Evolutionary conservation across 2,329 filamentous ascomycete genomes (phyloP).

Genomic region (Cladosporium sp.): DNA sequence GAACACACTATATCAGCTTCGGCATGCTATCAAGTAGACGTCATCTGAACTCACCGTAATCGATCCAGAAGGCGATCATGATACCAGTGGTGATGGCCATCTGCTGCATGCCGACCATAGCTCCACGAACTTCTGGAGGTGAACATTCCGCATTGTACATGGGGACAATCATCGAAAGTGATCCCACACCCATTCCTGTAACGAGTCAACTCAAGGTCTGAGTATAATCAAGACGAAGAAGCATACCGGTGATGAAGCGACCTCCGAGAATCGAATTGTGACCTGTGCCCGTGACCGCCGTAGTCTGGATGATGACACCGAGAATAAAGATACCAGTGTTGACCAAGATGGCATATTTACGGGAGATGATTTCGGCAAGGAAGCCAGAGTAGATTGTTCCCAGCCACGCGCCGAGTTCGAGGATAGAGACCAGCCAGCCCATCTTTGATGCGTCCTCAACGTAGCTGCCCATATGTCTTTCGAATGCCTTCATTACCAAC

Average conservation of each 20-base stretch:
- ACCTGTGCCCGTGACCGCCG: slow-evolving; percentile 57
- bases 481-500: slow-evolving; percentile 52
- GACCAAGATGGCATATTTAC: slow-evolving; percentile 70
- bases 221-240: too few relatives aligned
- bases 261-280: slow-evolving; percentile 67
- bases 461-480: slow-evolving; percentile 46
- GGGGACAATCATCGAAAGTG: slow-evolving; percentile 62
- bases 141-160: slow-evolving; percentile 53
- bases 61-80: slow-evolving; percentile 54
- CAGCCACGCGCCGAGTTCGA: slow-evolving; percentile 77
- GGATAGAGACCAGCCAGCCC: slow-evolving; percentile 60
- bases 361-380: slow-evolving; percentile 68
- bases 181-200: slow-evolving; percentile 69
- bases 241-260: slow-evolving; percentile 64
- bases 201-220: slow-evolving; percentile 61
- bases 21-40: slow-evolving; percentile 26
- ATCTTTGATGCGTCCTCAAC: slow-evolving; percentile 43
- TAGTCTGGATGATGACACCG: slow-evolving; percentile 69
- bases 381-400: slow-evolving; percentile 70
- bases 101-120: slow-evolving; percentile 66
- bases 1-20: not conserved
- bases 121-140: slow-evolving; percentile 67
- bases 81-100: slow-evolving; percentile 61
- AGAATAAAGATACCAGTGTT: slow-evolving; percentile 68
- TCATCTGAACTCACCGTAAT: slow-evolving; percentile 44